Percentiles rank a stretch among this genome's conserved stretches.
phyloP scores from a whole-genome alignment of 306 rosid genomes.

The Ceratonia siliqua region DNA sequence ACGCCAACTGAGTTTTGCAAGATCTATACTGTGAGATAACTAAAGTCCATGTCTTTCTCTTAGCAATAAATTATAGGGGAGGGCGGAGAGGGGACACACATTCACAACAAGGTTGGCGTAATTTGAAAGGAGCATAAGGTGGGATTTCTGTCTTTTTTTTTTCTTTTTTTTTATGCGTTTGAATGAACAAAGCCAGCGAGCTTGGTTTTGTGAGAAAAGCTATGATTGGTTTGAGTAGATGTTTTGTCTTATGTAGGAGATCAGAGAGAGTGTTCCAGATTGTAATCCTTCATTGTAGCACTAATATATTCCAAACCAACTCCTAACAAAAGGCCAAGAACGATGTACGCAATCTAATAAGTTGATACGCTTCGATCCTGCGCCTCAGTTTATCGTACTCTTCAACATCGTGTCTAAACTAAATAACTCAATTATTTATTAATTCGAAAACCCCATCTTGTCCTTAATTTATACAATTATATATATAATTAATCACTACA shows the following conservation, averaged over 20 bases:
- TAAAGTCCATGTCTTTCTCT: constrained; percentile 37
- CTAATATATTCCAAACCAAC: constrained; percentile 33
- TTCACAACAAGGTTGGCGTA: background rate
- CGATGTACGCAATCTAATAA: constrained; percentile 33
- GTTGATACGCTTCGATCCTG: constrained; percentile 29
- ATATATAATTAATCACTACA: background rate
- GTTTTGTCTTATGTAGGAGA: constrained; percentile 16
- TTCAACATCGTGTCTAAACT: background rate
- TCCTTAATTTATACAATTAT: background rate
- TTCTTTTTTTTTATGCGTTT: too few species aligned
- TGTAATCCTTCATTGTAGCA: constrained; percentile 24
- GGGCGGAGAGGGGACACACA: background rate
- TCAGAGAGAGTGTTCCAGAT: constrained; percentile 1
- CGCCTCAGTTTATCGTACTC: background rate
- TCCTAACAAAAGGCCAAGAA: constrained; percentile 34
- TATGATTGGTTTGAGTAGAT: constrained; percentile 23
- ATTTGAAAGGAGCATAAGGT: background rate
- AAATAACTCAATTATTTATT: background rate
- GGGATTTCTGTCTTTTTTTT: background rate
- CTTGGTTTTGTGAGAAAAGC: constrained; percentile 17
- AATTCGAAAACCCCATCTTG: background rate
- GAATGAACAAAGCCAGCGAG: constrained; percentile 15
- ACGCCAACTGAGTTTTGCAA: constrained; percentile 32
- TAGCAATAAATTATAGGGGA: constrained; percentile 26
- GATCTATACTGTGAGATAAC: constrained; percentile 22